Base-by-base conservation (phyloP, 768 basidiomycete genomes). In the Mycena albidolilacea region DNA sequence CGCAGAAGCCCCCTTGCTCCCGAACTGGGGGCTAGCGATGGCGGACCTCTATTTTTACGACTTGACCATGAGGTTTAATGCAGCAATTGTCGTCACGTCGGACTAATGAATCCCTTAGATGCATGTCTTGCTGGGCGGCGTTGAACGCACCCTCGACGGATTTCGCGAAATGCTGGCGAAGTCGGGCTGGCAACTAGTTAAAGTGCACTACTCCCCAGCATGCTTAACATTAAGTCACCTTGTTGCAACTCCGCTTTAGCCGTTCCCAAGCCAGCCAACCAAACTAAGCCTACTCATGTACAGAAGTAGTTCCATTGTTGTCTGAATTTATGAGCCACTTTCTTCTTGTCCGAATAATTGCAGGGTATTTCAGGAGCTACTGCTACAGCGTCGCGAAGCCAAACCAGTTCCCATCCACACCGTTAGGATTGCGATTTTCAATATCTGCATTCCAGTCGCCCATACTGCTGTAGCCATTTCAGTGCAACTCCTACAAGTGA, bases 41-140 rank as follows among this genome's bases (percentile, higher is more conserved):
- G 30, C 30, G 30, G 30, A 30, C 30, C 30, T 30, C 30, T 30
- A 4, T 30, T 30, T 30, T 30, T 30, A 30, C 30, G 4, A 30
- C 30, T 30, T 71, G 21, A 57, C 37, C 14, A 64, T 71, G 21
- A 58, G 52, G 7, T 4, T 41, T 35, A 7, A 14, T 41, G 10
- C n/a, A 8, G 23, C 12, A n/a, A 15, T 37, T n/a, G 52, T 9
- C 11, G 41, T 55, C 11, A 21, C 21, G 7, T 11, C 35, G 15
- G 21, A 54, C n/a, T 23, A 43, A 7, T 44, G 17, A 38, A 15
- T 41, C 39, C 41, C 7, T 30, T 14, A 70, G 69, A 50, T 70
- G 62, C 62, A 69, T 43, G 19, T n/a, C 39, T 12, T 70, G 14
- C n/a, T 70, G 6, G 69, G 61, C 23, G 69, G 61, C 8, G 52